Conservation (phyloP, 1,284 basidiomycete genomes). For the Coniophora puteana region DNA sequence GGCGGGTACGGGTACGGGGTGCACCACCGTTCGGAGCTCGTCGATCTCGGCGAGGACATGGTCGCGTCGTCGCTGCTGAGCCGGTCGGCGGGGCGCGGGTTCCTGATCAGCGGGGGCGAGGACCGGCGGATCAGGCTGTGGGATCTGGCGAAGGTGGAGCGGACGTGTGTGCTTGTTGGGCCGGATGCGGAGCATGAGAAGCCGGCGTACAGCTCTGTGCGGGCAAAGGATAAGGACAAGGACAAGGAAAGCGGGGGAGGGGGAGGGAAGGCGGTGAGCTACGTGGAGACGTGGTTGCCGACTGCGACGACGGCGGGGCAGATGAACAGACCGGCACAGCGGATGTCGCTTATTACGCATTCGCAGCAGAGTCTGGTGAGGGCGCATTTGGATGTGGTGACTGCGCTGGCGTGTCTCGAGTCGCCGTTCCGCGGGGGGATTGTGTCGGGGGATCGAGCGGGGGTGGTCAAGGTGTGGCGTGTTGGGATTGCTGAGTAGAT, state of each 20-base stretch:
- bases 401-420: conserved; percentile 77
- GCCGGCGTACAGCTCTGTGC: conserved; percentile 62
- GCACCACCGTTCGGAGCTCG: conserved; percentile 57
- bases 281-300: conserved; percentile 66
- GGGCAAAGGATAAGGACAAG: too few species aligned
- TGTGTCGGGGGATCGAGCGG: conserved; percentile 80
- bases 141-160: conserved; percentile 73
- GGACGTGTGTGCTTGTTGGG: conserved; percentile 71
- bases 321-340: conserved; percentile 64
- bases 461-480: conserved; percentile 81
- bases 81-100: conserved; percentile 49
- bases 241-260: too few species aligned
- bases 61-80: conserved; percentile 31
- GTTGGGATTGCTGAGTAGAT: conserved; percentile 48
- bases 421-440: conserved; percentile 85
- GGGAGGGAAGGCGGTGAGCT: conserved; percentile 45
- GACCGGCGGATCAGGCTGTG: conserved; percentile 80
- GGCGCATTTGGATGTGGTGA: conserved; percentile 82
- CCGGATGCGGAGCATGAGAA: conserved; percentile 64
- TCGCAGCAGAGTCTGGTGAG: conserved; percentile 77
- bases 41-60: conserved; percentile 41
- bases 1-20: too few species aligned
- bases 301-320: conserved; percentile 39
- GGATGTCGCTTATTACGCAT: conserved; percentile 73
- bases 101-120: conserved; percentile 78